Conservation (phyloP, 345 rosid genomes). For the Eucalyptus marginata region DNA sequence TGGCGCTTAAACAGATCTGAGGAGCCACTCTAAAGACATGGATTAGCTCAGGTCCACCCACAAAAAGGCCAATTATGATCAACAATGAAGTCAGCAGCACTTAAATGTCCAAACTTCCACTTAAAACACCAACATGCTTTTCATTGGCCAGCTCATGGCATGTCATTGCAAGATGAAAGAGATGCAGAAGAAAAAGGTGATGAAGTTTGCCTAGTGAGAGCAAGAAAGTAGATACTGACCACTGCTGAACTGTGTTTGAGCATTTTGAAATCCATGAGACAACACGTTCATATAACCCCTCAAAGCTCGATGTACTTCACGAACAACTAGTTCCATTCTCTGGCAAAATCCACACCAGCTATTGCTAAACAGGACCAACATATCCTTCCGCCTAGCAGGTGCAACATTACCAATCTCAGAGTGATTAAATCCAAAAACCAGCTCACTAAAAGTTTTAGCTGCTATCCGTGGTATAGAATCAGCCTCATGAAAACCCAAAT, state of each 20-base stretch:
- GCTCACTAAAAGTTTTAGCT: conserved; percentile 34
- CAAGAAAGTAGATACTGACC: conserved; percentile 25
- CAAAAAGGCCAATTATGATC: neutral
- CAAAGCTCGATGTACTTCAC: conserved; percentile 66
- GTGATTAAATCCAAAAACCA: conserved; percentile 45
- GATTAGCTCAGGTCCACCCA: neutral
- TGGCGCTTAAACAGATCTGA: neutral
- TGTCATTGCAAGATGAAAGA: neutral
- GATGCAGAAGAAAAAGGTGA: neutral
- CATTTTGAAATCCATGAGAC: conserved; percentile 22
- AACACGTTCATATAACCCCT: conserved; percentile 32
- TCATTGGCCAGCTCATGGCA: neutral
- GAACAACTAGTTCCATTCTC: conserved; percentile 83
- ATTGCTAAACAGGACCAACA: conserved; percentile 77
- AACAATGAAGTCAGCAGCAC: neutral
- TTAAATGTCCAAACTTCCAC: neutral
- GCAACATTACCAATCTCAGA: conserved; percentile 20
- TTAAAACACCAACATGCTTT: neutral
- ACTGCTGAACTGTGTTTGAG: conserved; percentile 9
- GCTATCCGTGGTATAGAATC: conserved; percentile 68
- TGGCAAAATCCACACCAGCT: conserved; percentile 94
- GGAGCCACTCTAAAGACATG: neutral
- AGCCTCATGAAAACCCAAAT: conserved; percentile 69
- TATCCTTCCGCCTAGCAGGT: conserved; percentile 50
- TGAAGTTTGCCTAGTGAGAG: neutral